Percentiles rank a stretch among this genome's conserved stretches.
Conservation (phyloP, 306 rosid species). For the Alnus rubra region DNA sequence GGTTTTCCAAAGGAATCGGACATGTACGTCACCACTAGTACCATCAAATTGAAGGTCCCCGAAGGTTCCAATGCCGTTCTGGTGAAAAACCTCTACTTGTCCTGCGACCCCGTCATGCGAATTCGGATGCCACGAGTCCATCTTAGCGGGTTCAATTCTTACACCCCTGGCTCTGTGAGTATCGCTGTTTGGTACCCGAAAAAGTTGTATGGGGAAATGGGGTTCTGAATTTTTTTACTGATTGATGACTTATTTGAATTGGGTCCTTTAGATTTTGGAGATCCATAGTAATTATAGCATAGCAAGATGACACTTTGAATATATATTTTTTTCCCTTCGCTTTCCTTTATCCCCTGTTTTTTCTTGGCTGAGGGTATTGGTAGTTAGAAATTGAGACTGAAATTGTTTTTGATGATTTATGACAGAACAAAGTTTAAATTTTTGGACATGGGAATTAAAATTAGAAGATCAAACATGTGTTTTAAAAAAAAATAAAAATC, state of each 20-base stretch:
- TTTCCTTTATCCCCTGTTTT: not conserved
- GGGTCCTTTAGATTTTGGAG: not conserved
- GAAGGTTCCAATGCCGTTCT: constrained; percentile 40
- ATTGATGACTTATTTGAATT: too few relatives aligned
- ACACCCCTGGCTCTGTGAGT: constrained; percentile 45
- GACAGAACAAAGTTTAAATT: too few relatives aligned
- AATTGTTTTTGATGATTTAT: too few relatives aligned
- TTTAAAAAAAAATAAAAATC: too few relatives aligned
- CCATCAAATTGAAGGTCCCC: constrained; percentile 37
- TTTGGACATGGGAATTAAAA: too few relatives aligned
- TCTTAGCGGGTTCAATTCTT: constrained; percentile 9
- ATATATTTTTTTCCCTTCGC: not conserved
- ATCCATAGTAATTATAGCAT: not conserved
- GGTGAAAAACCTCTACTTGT: constrained; percentile 59
- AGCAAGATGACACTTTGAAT: not conserved
- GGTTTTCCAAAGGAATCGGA: constrained; percentile 47
- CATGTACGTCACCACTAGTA: constrained; percentile 33
- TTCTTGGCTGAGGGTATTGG: too few relatives aligned
- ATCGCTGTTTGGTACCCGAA: not conserved
- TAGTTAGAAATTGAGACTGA: too few relatives aligned
- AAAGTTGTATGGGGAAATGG: not conserved
- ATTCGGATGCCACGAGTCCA: constrained; percentile 18
- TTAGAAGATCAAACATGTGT: too few relatives aligned
- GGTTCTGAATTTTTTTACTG: too few relatives aligned
- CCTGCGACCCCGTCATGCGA: constrained; percentile 66